Conservation (phyloP, 495 filamentous ascomycete genomes). For the Aspergillus mulundensis region DNA sequence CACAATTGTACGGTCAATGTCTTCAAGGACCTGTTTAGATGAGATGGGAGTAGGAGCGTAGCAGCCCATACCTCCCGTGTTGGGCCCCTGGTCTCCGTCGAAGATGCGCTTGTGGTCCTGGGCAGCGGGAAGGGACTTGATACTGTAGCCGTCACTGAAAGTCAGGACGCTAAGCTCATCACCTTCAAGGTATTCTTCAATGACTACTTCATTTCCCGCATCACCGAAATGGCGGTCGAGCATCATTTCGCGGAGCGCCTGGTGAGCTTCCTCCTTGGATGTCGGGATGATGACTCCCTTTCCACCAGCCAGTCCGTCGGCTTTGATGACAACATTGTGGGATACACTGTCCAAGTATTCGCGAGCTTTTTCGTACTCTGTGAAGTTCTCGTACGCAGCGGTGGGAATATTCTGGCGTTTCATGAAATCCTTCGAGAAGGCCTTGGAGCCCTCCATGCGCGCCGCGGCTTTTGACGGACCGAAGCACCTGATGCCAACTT, state of each 20-base stretch:
- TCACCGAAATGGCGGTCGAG: constrained; percentile 77
- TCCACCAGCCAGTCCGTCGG: constrained; percentile 77
- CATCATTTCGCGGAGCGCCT: constrained; percentile 87
- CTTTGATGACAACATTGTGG: constrained; percentile 86
- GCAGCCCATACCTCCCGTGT: constrained; percentile 97
- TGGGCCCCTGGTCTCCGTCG: constrained; percentile 87
- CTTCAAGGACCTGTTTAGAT: constrained; percentile 64
- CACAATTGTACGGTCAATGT: constrained; percentile 77
- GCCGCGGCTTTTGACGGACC: constrained; percentile 85
- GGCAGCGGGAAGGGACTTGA: constrained; percentile 80
- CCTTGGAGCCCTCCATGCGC: constrained; percentile 91
- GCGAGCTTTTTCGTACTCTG: constrained; percentile 69
- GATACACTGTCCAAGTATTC: constrained; percentile 69
- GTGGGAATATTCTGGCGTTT: constrained; percentile 84
- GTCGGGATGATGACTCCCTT: constrained; percentile 89
- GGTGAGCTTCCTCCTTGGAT: constrained; percentile 74
- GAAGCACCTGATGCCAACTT: constrained; percentile 75
- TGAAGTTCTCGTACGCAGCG: constrained; percentile 84
- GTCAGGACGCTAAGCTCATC: constrained; percentile 89
- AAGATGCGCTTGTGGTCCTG: constrained; percentile 96
- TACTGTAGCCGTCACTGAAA: constrained; percentile 86
- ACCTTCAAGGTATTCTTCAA: constrained; percentile 90
- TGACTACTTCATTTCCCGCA: constrained; percentile 89
- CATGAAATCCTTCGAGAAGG: constrained; percentile 99
- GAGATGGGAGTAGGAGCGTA: constrained; percentile 89